Conservation (phyloP, 1,139 yeast species). For the Hansenula sp. region DNA sequence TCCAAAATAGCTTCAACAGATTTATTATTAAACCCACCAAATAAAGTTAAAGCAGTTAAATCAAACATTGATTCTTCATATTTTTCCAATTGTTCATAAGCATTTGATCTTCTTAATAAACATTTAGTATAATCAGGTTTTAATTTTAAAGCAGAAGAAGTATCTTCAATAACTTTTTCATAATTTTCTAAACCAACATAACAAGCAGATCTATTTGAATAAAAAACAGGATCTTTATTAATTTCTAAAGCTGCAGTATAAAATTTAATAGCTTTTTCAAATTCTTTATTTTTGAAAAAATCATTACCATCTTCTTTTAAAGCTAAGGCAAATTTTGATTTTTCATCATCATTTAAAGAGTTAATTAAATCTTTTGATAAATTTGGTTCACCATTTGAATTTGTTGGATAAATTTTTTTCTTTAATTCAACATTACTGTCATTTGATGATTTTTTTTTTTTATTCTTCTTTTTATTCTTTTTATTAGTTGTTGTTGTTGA, state of each 20-base stretch:
- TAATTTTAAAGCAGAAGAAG: slow-evolving; percentile 77
- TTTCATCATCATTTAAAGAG: slow-evolving; percentile 46
- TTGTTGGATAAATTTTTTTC: slow-evolving; percentile 37
- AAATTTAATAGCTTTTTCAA: slow-evolving; percentile 66
- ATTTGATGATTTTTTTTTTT: slow-evolving; percentile 28
- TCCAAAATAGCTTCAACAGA: slow-evolving; percentile 80
- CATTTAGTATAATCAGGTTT: slow-evolving; percentile 93
- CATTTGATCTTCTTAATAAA: slow-evolving; percentile 73
- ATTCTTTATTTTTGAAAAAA: slow-evolving; percentile 67
- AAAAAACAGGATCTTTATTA: slow-evolving; percentile 80
- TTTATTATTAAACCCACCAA: slow-evolving; percentile 76
- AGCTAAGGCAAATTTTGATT: slow-evolving; percentile 65
- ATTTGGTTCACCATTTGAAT: slow-evolving; percentile 51
- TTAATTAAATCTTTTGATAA: slow-evolving; percentile 44
- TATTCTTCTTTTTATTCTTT: slow-evolving; percentile 35
- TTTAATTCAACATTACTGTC: slow-evolving; percentile 14
- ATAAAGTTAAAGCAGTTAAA: slow-evolving; percentile 76
- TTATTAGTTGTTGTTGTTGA: slow-evolving; percentile 17
- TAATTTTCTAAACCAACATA: slow-evolving; percentile 76
- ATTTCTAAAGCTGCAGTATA: slow-evolving; percentile 75
- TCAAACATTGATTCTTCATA: slow-evolving; percentile 89
- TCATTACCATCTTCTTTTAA: slow-evolving; percentile 90
- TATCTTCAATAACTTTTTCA: slow-evolving; percentile 82
- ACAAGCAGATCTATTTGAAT: slow-evolving; percentile 94
- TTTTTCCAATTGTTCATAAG: slow-evolving; percentile 76